Evolutionary conservation across 106 monocot species (phyloP).

Genomic region (Dendrobium chrysotoxum): DNA sequence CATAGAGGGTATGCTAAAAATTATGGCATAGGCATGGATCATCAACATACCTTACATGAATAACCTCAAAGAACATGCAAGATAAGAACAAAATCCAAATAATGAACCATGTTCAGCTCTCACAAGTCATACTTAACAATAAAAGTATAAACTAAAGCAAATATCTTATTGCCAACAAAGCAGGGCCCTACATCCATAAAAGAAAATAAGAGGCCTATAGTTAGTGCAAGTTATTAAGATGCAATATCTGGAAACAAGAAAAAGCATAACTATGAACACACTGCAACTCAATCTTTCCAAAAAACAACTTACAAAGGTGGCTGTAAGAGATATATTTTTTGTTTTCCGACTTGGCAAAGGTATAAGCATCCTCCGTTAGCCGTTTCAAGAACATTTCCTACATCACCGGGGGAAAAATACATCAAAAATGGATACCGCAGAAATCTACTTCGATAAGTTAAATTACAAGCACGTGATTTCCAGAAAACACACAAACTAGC

Average conservation of each 20-base stretch:
- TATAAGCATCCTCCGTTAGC: constrained; percentile 32
- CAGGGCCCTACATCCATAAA: neutral
- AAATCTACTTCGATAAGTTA: neutral
- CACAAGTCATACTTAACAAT: neutral
- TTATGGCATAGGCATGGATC: neutral
- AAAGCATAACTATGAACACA: neutral
- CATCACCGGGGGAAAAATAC: neutral
- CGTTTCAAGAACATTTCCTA: constrained; percentile 58
- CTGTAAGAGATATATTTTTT: constrained; percentile 36
- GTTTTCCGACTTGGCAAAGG: constrained; percentile 12
- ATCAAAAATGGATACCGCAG: neutral
- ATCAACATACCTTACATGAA: neutral
- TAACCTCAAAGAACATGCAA: neutral
- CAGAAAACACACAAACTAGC: neutral
- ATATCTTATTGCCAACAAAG: neutral
- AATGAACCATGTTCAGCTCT: neutral
- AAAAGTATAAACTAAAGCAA: neutral
- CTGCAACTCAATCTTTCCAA: neutral
- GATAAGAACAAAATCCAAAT: neutral
- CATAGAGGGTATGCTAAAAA: no score
- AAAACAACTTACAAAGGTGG: constrained; percentile 44
- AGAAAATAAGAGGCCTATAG: neutral
- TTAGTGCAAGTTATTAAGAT: neutral
- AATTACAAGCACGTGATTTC: neutral
- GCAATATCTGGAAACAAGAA: neutral